These are phyloP conservation scores for Fraxinus excelsior DNA, from an alignment of 257 asterid species.

Conservation along the genomic window DNA sequence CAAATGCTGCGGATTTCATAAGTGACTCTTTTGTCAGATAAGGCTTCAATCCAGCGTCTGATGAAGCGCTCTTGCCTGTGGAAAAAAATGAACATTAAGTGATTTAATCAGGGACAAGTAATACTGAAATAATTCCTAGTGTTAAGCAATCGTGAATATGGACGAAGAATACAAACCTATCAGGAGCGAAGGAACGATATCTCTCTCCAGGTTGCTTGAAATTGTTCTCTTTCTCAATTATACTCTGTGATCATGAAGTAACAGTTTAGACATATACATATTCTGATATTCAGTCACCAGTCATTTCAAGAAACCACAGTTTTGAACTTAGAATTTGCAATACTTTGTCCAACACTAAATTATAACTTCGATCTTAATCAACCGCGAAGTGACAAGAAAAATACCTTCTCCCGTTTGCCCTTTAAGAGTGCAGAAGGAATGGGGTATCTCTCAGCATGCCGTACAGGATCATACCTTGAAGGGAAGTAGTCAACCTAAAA, in stretches of 20 bases:
- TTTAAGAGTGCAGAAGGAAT: slow-evolving; percentile 40
- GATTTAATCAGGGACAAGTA: background rate
- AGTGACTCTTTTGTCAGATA: slow-evolving; percentile 46
- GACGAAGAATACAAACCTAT: slow-evolving; percentile 33
- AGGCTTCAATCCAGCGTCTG: slow-evolving; percentile 43
- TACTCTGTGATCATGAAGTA: slow-evolving; percentile 29
- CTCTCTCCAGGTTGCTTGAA: slow-evolving; percentile 57
- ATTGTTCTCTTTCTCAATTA: slow-evolving; percentile 52
- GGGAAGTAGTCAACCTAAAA: slow-evolving; percentile 52
- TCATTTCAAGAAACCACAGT: background rate
- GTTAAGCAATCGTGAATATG: background rate
- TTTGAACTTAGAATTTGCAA: background rate
- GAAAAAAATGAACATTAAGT: background rate
- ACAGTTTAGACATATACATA: background rate
- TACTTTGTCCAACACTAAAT: background rate
- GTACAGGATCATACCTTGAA: slow-evolving; percentile 49
- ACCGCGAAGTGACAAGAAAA: background rate
- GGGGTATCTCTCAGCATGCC: slow-evolving; percentile 51
- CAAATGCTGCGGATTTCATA: slow-evolving; percentile 50
- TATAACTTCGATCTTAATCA: background rate
- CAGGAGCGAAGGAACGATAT: slow-evolving; percentile 46
- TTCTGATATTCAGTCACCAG: background rate
- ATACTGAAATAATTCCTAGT: background rate
- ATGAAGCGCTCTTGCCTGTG: slow-evolving; percentile 50
- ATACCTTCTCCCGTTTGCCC: slow-evolving; percentile 50